phyloP scores from a whole-genome alignment of 805 yeast genomes.

The Ogataea methanolica region DNA sequence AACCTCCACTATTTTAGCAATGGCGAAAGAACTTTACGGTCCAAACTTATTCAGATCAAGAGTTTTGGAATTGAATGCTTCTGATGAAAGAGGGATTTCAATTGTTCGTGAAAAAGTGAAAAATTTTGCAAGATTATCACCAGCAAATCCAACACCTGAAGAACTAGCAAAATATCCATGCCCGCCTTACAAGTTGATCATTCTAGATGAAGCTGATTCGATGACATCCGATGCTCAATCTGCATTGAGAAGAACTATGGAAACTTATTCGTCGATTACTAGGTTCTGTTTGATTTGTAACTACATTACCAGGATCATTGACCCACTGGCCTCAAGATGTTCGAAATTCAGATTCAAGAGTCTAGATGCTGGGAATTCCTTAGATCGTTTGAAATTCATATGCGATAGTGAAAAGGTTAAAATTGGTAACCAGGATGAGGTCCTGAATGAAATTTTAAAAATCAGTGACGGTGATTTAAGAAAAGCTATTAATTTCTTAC shows the following conservation, averaged over 20 bases:
- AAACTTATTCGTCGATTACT: constrained; percentile 81
- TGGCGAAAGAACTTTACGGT: constrained; percentile 76
- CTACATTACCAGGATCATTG: constrained; percentile 93
- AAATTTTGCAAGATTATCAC: constrained; percentile 79
- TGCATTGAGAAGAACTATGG: constrained; percentile 93
- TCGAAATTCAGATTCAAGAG: constrained; percentile 89
- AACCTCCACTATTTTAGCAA: constrained; percentile 81
- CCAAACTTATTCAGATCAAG: constrained; percentile 64
- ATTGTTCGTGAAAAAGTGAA: constrained; percentile 83
- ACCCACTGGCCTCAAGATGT: constrained; percentile 94
- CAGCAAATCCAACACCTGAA: constrained; percentile 71
- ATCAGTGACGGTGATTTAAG: constrained; percentile 88
- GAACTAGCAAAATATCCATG: constrained; percentile 80
- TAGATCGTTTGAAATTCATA: constrained; percentile 60
- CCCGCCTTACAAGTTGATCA: constrained; percentile 92
- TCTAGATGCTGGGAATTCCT: constrained; percentile 66
- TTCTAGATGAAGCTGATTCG: constrained; percentile 93
- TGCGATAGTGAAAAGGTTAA: constrained; percentile 41
- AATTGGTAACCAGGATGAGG: constrained; percentile 46
- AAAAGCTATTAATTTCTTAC: constrained; percentile 85
- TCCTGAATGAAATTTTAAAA: constrained; percentile 57
- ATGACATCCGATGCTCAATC: constrained; percentile 97
- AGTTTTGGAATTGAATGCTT: constrained; percentile 81
- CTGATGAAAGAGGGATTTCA: constrained; percentile 87
- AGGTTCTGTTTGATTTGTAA: constrained; percentile 94